phyloP scores from a whole-genome alignment of 371 early-diverging fungal species.

The Basidiobolus meristosporus region DNA sequence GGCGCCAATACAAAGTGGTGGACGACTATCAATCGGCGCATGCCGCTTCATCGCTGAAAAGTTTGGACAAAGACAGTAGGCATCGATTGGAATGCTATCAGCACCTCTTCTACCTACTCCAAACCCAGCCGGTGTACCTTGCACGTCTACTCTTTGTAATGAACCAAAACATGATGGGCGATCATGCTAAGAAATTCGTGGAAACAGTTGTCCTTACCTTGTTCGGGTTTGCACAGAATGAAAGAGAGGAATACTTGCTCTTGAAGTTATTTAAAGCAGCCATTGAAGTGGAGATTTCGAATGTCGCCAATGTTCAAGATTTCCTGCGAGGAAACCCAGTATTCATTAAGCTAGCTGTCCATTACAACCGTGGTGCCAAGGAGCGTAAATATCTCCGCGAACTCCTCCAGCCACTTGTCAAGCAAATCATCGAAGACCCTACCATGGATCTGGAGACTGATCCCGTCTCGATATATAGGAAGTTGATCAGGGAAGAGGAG shows the following conservation, averaged over 20 bases:
- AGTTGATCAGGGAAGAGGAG: slow-evolving; percentile 77
- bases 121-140: slow-evolving; percentile 88
- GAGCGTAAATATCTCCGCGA: slow-evolving; percentile 82
- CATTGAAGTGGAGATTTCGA: slow-evolving; percentile 77
- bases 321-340: slow-evolving; percentile 86
- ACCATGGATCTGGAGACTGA: slow-evolving; percentile 80
- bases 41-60: slow-evolving; percentile 19
- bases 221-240: slow-evolving; percentile 90
- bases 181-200: slow-evolving; percentile 53
- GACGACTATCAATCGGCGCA: neutral
- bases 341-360: slow-evolving; percentile 86
- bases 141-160: slow-evolving; percentile 65
- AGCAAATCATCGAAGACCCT: slow-evolving; percentile 48
- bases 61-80: slow-evolving; percentile 70
- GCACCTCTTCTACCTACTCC: slow-evolving; percentile 84
- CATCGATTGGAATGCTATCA: slow-evolving; percentile 63
- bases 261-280: slow-evolving; percentile 84
- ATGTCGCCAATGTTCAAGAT: slow-evolving; percentile 62
- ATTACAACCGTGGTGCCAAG: slow-evolving; percentile 87
- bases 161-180: slow-evolving; percentile 33
- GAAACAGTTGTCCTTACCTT: slow-evolving; percentile 83
- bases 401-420: slow-evolving; percentile 62
- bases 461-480: slow-evolving; percentile 82
- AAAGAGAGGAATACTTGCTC: slow-evolving; percentile 91
- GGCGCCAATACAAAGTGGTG: slow-evolving; percentile 6